Conservation (phyloP, 2,329 filamentous ascomycete species). For the Pyricularia sp. region DNA sequence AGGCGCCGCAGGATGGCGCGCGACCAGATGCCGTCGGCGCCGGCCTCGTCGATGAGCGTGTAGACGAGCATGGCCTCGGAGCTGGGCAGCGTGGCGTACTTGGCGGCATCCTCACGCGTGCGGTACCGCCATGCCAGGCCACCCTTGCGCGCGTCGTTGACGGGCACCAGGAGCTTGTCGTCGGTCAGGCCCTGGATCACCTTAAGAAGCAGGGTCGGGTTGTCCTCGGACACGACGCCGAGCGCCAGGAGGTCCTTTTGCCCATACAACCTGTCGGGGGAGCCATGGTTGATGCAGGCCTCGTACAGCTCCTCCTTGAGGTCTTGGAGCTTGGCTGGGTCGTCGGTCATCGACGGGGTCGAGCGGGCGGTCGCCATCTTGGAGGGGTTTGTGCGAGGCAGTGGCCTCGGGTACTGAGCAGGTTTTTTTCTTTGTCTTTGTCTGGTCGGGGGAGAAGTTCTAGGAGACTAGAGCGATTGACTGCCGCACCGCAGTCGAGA, state of each 20-base stretch:
- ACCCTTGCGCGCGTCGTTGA: slow-evolving; percentile 27
- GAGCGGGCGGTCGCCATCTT: slow-evolving; percentile 12
- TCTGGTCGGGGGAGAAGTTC: not conserved
- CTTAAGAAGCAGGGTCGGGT: slow-evolving; percentile 42
- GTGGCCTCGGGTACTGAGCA: not conserved
- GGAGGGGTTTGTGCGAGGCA: not conserved
- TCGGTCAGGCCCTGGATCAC: slow-evolving; percentile 49
- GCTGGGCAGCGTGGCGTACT: slow-evolving; percentile 52
- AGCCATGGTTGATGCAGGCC: slow-evolving; percentile 39
- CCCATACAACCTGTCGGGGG: slow-evolving; percentile 40
- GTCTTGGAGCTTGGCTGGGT: slow-evolving; percentile 33
- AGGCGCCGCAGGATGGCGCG: slow-evolving; percentile 72
- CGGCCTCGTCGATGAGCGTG: slow-evolving; percentile 77
- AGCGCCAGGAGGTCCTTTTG: slow-evolving; percentile 50
- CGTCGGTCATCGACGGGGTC: slow-evolving; percentile 12
- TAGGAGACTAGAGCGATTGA: not conserved
- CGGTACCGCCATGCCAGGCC: slow-evolving; percentile 49
- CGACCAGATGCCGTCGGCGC: slow-evolving; percentile 82
- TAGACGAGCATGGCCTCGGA: slow-evolving; percentile 81
- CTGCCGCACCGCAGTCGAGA: not conserved
- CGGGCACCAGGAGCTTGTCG: slow-evolving; percentile 49
- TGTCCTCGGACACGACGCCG: slow-evolving; percentile 44
- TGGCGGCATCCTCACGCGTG: slow-evolving; percentile 49
- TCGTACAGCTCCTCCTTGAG: slow-evolving; percentile 50
- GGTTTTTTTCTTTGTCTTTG: not conserved